Base-by-base conservation (phyloP, 345 rosid genomes). In the Hibiscus mutabilis region DNA sequence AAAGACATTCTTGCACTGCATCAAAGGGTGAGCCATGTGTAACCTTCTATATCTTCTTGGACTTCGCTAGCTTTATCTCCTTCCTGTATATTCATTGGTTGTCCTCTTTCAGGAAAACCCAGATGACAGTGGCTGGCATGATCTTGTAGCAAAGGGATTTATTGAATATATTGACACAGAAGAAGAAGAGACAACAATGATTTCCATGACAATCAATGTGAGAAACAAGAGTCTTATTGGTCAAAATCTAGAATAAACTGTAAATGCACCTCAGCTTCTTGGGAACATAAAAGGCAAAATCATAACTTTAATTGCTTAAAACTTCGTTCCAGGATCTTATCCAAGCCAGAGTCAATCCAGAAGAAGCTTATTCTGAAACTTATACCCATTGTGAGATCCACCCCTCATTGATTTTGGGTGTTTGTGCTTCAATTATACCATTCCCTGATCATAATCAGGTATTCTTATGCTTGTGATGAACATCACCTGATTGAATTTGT, bases 391-490 rank as follows among this genome's bases (percentile, higher is more conserved):
- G 99, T 82, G 99, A 95, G 78, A 92, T 95, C 83, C 99, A 95
- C 76, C 99, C 99, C 4, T 95, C 99, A 57, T 76, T 95, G 77
- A 95, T 95, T 79, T 79, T 95, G 76, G 99, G 99, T 33, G 97
- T 92, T 59, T 95, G 99, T 74, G 97, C 99, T 73, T 95, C 99
- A 61, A 95, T 95, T 70, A 95, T 95, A 82, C 99, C 99, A 33
- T 95, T 95, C 81, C 99, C 99, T 35, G 99, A 95, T 76, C 99
- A 95, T 73, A 95, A 95, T 83, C 99, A 95, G 96, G 99, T 86
- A 77, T 63, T 64, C 74, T 74, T n/a, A 18, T 76, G 60, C 19
- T 47, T 40, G 70, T 62, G 52, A 4, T 25, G 73, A 69, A 55
- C 65, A 22, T 71, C 67, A 16, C 31, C 42, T 49, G 56, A 56